phyloP scores from a whole-genome alignment of 2,329 filamentous ascomycete genomes.

The Nemania sp. region DNA sequence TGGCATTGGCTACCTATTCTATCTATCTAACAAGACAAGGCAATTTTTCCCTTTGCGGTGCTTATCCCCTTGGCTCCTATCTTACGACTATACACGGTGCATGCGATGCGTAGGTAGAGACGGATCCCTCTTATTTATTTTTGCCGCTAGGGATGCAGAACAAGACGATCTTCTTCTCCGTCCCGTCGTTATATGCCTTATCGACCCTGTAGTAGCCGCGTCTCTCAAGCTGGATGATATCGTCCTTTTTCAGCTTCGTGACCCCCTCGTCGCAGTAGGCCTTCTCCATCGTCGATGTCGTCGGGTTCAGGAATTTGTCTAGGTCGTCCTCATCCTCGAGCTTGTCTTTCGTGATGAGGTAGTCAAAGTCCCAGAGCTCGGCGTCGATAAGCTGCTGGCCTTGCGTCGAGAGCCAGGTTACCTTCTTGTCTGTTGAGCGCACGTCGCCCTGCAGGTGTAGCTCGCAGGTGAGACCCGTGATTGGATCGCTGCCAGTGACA shows the following conservation, averaged over 20 bases:
- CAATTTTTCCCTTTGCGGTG: not conserved
- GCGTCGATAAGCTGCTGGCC: constrained; percentile 77
- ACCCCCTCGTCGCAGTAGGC: constrained; percentile 83
- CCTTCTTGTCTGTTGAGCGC: constrained; percentile 94
- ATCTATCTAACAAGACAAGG: not conserved
- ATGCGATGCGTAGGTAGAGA: not conserved
- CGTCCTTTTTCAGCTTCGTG: constrained; percentile 74
- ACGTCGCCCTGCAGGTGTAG: constrained; percentile 92
- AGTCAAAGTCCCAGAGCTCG: constrained; percentile 92
- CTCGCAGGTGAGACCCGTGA: constrained; percentile 76
- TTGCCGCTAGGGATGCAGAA: constrained; percentile 63
- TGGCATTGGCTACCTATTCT: not conserved
- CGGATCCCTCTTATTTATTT: constrained; percentile 49
- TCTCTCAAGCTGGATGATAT: constrained; percentile 93
- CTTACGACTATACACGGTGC: too few relatives aligned
- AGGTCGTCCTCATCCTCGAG: constrained; percentile 84
- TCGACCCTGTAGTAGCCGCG: constrained; percentile 92
- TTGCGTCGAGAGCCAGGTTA: constrained; percentile 85
- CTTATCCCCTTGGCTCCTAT: too few relatives aligned
- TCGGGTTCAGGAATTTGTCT: constrained; percentile 78
- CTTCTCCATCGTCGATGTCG: constrained; percentile 73
- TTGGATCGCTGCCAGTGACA: constrained; percentile 59
- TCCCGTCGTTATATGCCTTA: constrained; percentile 57
- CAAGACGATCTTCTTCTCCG: constrained; percentile 58
- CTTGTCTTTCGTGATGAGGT: constrained; percentile 93